Base-by-base conservation (phyloP, 345 rosid species). In the Lumnitzera racemosa region DNA sequence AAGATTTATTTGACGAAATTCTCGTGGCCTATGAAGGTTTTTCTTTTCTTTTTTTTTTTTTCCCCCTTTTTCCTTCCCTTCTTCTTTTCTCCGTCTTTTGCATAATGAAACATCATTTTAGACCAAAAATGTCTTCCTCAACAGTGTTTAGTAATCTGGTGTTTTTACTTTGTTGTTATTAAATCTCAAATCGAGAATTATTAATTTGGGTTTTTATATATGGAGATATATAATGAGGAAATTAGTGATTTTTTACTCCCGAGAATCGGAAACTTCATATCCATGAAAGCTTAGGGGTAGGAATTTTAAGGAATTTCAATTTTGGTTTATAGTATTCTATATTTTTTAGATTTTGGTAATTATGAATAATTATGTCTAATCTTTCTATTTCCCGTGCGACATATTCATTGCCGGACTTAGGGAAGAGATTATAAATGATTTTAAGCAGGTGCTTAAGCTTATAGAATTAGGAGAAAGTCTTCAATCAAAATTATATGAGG, bases 141-240 rank as follows among this genome's bases (percentile, higher is more conserved):
- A 16, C 46, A 13, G 46, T 29, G 47, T 25, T 24, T 46, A 24
- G 57, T 68, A 43, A 65, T 59, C 59, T 53, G 50, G 23, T 76
- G 47, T 52, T 68, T 12, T 46, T 63, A 59, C 71, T 68, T 53
- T 49, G n/a, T 7, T 12, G 3, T 56, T 46, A 24, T 8, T 78
- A 94, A 97, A 78, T 78, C 55, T 56, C 83, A 27, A 81, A 86
- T n/a, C 84, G 97, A 2, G 99, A 94, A 74, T 94, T 90, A 80
- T 82, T 94, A 41, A 81, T 94, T 23, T 83, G 91, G 49, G 91
- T 94, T 71, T 94, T 96, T n/a, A 5, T 94, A 94, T 70, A 86
- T 94, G 97, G 97, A 94, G 66, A 89, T 94, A 63, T 94, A 89
- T 60, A 87, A 90, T 3, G 97, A 94, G 70, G 97, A 94, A 70